Base-by-base conservation (phyloP, 192 early-diverging fungal genomes). In the Linnemannia exigua region DNA sequence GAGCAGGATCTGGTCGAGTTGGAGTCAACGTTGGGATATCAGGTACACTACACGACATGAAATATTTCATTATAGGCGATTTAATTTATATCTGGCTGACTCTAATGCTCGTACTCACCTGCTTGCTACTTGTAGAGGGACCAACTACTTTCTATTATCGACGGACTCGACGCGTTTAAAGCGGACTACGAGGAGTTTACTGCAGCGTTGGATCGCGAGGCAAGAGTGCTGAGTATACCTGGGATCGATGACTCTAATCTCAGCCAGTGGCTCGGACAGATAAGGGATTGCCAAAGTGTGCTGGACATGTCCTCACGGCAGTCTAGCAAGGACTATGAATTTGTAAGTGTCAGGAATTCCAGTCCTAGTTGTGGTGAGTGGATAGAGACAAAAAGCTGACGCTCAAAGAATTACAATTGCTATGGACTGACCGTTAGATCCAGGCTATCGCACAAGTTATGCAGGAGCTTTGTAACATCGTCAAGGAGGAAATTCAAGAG, bases 51-150 rank as follows among this genome's bases (percentile, higher is more conserved):
- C 22, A 58, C 0, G 9, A 25, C 12, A 33, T 2, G 33, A 25
- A n/a, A n/a, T n/a, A n/a, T 46, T 4, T 1, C 5, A 14, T 72
- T n/a, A 7, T 28, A 16, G 9, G 70, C 20, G 31, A n/a, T 25
- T 58, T 20, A 22, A 0, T n/a, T 37, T 1, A 36, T 3, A 44
- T 28, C 4, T 52, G 0, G 47, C 28, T 0, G 16, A 14, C 54
- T 14, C 20, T 19, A 25, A 20, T 33, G 5, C 51, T 36, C 28
- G 5, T 19, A 31, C 12, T 31, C 11, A 38, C 8, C 3, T 61
- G 19, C n/a, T 66, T 63, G n/a, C n/a, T 20, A 12, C 25, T 20
- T 41, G 31, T 77, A 83, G 81, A 77, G 81, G 41, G 81, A 83
- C 19, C 70, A 51, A 8, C 63, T 83, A 25, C 9, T 83, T 36